These are phyloP conservation scores for Oehlia diaphana DNA, from an alignment of 192 early-diverging fungal species.

Conservation along the genomic window DNA sequence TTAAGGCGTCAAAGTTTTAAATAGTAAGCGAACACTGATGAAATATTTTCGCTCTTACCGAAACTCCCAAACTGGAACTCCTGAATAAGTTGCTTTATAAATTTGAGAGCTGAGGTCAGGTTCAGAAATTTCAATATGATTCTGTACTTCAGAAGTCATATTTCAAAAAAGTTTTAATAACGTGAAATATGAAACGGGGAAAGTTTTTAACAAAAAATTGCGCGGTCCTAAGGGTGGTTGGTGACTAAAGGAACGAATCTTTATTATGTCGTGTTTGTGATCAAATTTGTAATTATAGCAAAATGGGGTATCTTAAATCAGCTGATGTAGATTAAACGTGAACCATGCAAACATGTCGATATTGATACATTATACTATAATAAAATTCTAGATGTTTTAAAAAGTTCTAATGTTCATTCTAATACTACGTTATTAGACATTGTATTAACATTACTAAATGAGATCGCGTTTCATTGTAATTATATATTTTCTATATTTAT, in stretches of 20 bases:
- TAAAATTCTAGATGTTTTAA: background rate
- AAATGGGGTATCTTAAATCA: background rate
- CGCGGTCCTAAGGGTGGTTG: background rate
- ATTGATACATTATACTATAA: background rate
- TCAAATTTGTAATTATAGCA: slow-evolving; percentile 2
- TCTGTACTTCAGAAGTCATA: background rate
- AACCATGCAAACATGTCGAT: background rate
- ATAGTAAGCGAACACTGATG: slow-evolving; percentile 30
- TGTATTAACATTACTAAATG: no score
- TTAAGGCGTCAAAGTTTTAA: background rate
- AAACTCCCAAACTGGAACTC: slow-evolving; percentile 95
- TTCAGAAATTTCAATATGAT: slow-evolving; percentile 2
- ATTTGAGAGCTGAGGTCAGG: slow-evolving; percentile 45
- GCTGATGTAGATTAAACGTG: background rate
- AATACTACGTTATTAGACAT: no score
- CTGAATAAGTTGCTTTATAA: slow-evolving; percentile 90
- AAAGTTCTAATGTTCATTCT: background rate
- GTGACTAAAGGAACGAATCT: background rate
- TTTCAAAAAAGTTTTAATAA: background rate
- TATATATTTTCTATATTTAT: no score
- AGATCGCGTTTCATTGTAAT: no score
- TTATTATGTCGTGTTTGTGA: slow-evolving; percentile 14
- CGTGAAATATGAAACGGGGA: slow-evolving; percentile 5
- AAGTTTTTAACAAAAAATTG: background rate
- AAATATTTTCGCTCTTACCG: slow-evolving; percentile 78